Percentiles rank a stretch among this genome's conserved stretches.
These are phyloP conservation scores for Talaromyces thailandensis DNA, from an alignment of 495 filamentous ascomycete species.

Conservation along the genomic window DNA sequence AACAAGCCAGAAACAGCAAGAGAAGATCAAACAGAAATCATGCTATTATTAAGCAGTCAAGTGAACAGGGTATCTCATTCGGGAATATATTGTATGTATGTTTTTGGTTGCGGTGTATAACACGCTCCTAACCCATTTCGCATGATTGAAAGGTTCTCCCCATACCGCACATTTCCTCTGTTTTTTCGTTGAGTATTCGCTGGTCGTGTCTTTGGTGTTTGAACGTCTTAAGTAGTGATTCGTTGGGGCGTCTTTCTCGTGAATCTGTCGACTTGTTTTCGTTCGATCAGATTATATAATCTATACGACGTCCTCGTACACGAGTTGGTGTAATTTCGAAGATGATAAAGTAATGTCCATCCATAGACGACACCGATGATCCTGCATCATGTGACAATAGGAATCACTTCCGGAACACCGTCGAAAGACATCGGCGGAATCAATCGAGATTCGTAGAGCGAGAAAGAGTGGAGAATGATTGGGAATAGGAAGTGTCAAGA, in stretches of 20 bases:
- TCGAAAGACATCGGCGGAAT: background rate
- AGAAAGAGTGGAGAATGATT: background rate
- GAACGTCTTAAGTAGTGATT: background rate
- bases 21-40: background rate
- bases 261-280: background rate
- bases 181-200: background rate
- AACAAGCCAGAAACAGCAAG: background rate
- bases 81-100: background rate
- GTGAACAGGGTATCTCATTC: conserved; percentile 5
- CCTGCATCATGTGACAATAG: background rate
- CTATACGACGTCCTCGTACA: background rate
- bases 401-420: background rate
- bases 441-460: background rate
- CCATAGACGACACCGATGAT: background rate
- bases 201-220: background rate
- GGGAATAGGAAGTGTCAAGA: background rate
- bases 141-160: background rate
- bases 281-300: background rate
- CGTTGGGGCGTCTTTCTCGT: background rate
- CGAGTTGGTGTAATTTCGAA: background rate
- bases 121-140: background rate
- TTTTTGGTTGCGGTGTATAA: background rate
- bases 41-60: background rate
- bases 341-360: background rate
- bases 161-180: background rate